Evolutionary conservation across 352 stramenopile genomes (phyloP).

Genomic region (Phytophthora meadii): DNA sequence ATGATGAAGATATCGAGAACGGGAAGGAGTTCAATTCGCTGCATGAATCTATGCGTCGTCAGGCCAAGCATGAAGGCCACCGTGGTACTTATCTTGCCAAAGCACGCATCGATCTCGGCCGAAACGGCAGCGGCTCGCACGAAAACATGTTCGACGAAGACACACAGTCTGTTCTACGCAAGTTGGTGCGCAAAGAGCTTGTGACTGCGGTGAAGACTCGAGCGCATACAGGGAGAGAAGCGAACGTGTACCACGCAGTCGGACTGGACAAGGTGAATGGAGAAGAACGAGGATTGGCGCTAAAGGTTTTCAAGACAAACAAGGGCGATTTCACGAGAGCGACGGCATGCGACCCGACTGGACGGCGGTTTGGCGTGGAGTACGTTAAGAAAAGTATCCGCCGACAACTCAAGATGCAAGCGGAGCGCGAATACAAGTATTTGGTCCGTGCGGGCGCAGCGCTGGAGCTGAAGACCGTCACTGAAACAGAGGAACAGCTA

Average conservation of each 20-base stretch:
- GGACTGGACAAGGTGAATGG: constrained; percentile 32
- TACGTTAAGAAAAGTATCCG: constrained; percentile 69
- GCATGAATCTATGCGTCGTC: constrained; percentile 41
- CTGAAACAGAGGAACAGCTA: constrained; percentile 17
- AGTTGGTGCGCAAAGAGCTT: constrained; percentile 50
- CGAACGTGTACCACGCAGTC: constrained; percentile 60
- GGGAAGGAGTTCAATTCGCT: constrained; percentile 34
- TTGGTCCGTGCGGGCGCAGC: constrained; percentile 39
- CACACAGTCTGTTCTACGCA: constrained; percentile 53
- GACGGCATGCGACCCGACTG: constrained; percentile 55
- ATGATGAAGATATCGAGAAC: constrained; percentile 19
- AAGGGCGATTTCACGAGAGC: constrained; percentile 56
- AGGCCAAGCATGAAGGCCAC: constrained; percentile 36
- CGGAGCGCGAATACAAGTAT: constrained; percentile 59
- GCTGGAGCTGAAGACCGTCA: constrained; percentile 7
- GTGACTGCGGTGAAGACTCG: constrained; percentile 50
- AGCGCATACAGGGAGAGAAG: constrained; percentile 55
- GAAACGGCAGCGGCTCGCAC: constrained; percentile 40
- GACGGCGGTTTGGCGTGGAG: constrained; percentile 57
- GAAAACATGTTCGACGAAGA: constrained; percentile 64
- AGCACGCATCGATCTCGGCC: constrained; percentile 26
- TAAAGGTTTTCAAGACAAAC: constrained; percentile 83
- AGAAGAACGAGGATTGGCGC: constrained; percentile 32
- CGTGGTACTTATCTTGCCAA: constrained; percentile 18
- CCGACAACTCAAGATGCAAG: constrained; percentile 62